phyloP scores from a whole-genome alignment of 495 filamentous ascomycete species.

The Podospora conica region DNA sequence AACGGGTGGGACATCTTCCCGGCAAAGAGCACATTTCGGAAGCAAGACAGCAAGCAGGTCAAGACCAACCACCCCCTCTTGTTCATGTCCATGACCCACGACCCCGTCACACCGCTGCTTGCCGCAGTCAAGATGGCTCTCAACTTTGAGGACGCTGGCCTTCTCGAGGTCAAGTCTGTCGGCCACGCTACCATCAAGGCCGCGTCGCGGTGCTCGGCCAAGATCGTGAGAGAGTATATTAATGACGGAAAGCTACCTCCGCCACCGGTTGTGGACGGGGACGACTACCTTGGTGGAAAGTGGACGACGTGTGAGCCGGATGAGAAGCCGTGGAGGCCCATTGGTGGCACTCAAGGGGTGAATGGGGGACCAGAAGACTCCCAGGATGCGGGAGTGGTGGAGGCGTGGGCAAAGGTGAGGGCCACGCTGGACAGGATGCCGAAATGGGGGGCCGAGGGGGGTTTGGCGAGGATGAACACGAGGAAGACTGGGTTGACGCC shows the following conservation, averaged over 20 bases:
- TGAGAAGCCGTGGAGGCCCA: conserved; percentile 29
- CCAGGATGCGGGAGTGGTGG: not conserved
- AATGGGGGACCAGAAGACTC: not conserved
- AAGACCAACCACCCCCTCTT: conserved; percentile 53
- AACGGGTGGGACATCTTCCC: conserved; percentile 35
- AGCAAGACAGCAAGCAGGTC: conserved; percentile 17
- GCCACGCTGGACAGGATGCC: not conserved
- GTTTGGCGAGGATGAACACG: not conserved
- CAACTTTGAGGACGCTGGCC: conserved; percentile 39
- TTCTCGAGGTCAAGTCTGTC: conserved; percentile 39
- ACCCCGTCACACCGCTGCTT: conserved; percentile 54
- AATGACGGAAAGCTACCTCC: conserved; percentile 35
- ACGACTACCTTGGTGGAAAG: conserved; percentile 24
- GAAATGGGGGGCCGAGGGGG: not conserved
- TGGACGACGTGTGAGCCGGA: conserved; percentile 37
- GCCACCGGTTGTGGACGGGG: conserved; percentile 24
- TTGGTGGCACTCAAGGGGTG: not conserved
- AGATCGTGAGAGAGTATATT: conserved; percentile 34
- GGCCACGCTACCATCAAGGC: conserved; percentile 42
- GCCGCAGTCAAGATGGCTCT: conserved; percentile 48
- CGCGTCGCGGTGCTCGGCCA: conserved; percentile 35
- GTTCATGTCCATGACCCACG: conserved; percentile 52
- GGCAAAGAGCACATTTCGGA: not conserved
- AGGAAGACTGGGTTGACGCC: not conserved
- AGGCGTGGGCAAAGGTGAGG: not conserved